These are phyloP conservation scores for carrot (Daucus carota) DNA, from an alignment of 129 eudicot genomes.

Conservation along the genomic window DNA sequence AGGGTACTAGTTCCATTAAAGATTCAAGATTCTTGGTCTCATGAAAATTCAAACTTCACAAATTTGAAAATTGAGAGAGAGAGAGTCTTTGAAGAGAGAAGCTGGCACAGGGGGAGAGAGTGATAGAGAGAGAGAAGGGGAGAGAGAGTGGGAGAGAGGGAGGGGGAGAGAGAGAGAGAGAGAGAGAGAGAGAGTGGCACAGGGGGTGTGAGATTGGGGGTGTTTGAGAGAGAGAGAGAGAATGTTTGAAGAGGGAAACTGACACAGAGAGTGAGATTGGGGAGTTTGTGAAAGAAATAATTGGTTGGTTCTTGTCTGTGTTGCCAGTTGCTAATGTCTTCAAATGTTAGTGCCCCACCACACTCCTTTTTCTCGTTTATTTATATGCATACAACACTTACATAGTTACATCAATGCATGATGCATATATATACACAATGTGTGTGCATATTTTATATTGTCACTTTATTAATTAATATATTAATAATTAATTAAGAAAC, in stretches of 20 bases:
- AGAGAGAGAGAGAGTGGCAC: neutral
- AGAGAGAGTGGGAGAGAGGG: neutral
- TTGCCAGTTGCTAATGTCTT: conserved; percentile 2
- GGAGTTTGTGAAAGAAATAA: neutral
- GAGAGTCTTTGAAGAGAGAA: neutral
- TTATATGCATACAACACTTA: neutral
- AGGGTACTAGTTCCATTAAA: conserved; percentile 68
- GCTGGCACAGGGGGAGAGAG: neutral
- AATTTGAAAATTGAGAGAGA: neutral
- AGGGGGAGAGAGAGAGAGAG: neutral
- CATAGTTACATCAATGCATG: neutral
- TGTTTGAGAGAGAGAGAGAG: neutral
- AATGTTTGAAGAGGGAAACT: neutral
- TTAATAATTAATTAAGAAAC: no score
- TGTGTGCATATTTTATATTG: neutral
- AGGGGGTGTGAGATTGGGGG: neutral
- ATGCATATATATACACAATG: neutral
- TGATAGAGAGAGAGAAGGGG: neutral
- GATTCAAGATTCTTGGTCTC: neutral
- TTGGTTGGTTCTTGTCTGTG: neutral
- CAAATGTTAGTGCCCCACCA: neutral
- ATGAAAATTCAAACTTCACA: neutral
- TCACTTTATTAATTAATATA: no score
- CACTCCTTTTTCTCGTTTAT: neutral
- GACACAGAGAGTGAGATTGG: neutral